phyloP scores from a whole-genome alignment of 2,329 filamentous ascomycete genomes.

The Emergomyces pasteurianus region DNA sequence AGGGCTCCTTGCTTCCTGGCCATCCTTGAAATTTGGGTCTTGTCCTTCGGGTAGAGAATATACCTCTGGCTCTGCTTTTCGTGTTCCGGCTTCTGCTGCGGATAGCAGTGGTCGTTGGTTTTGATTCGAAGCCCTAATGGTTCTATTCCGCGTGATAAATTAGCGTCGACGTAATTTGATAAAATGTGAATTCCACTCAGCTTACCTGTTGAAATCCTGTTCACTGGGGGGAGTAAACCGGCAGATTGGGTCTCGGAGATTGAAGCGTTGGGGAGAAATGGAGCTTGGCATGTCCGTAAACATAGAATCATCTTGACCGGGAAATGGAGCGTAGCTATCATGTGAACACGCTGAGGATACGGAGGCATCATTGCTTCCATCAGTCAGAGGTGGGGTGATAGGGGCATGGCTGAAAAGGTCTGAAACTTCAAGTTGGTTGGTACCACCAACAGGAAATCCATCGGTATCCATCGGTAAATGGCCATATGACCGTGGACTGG shows the following conservation, averaged over 20 bases:
- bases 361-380: constrained; percentile 30
- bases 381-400: constrained; percentile 32
- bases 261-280: constrained; percentile 24
- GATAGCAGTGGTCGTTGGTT: constrained; percentile 26
- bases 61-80: constrained; percentile 27
- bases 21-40: constrained; percentile 27
- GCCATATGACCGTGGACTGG: constrained; percentile 20
- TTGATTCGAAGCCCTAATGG: constrained; percentile 28
- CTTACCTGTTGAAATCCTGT: constrained; percentile 32
- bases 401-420: constrained; percentile 27
- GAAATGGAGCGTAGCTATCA: constrained; percentile 26
- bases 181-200: not conserved
- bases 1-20: constrained; percentile 26
- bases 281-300: constrained; percentile 26
- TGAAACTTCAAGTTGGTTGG: constrained; percentile 27
- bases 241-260: constrained; percentile 28
- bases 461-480: constrained; percentile 23
- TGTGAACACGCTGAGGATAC: constrained; percentile 30
- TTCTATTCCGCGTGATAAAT: constrained; percentile 17
- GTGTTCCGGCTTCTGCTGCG: constrained; percentile 20
- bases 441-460: constrained; percentile 22
- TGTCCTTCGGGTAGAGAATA: constrained; percentile 24
- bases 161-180: constrained; percentile 4
- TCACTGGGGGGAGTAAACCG: constrained; percentile 28
- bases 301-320: constrained; percentile 27